phyloP scores from a whole-genome alignment of 371 early-diverging fungal genomes.

The Mucor plumbeus region DNA sequence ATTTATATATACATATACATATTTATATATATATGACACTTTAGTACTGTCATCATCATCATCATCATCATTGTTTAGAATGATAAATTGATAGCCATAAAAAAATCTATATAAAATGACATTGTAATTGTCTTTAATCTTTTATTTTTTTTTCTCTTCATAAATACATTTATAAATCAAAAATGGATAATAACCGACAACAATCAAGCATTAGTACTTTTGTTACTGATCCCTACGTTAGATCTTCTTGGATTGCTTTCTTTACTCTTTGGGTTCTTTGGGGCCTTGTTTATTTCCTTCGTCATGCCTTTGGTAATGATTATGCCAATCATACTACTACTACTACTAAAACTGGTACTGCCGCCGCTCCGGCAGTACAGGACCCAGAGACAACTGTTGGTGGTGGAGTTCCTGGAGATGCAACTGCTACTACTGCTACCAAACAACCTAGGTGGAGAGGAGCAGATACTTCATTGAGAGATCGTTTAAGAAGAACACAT shows the following conservation, averaged over 20 bases:
- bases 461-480: conserved; percentile 6
- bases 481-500: conserved; percentile 29
- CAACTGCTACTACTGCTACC: conserved; percentile 14
- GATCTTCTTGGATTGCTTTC: conserved; percentile 45
- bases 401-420: neutral
- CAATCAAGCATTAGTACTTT: conserved; percentile 17
- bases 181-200: conserved; percentile 10
- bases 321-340: neutral
- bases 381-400: conserved; percentile 34
- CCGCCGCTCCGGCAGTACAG: conserved; percentile 8
- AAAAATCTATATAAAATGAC: neutral
- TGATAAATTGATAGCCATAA: neutral
- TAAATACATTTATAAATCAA: neutral
- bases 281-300: conserved; percentile 44
- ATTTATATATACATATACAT: neutral
- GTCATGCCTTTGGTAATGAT: conserved; percentile 40
- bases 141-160: neutral
- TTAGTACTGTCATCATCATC: conserved; percentile 4
- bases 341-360: neutral
- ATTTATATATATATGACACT: neutral
- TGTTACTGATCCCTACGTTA: conserved; percentile 34
- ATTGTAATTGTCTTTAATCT: neutral
- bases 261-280: conserved; percentile 42
- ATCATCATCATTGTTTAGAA: neutral
- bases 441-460: conserved; percentile 9